Percentiles rank a stretch among this genome's conserved stretches.
Conservation (phyloP, 768 basidiomycete species). For the Saitozyma sp. region DNA sequence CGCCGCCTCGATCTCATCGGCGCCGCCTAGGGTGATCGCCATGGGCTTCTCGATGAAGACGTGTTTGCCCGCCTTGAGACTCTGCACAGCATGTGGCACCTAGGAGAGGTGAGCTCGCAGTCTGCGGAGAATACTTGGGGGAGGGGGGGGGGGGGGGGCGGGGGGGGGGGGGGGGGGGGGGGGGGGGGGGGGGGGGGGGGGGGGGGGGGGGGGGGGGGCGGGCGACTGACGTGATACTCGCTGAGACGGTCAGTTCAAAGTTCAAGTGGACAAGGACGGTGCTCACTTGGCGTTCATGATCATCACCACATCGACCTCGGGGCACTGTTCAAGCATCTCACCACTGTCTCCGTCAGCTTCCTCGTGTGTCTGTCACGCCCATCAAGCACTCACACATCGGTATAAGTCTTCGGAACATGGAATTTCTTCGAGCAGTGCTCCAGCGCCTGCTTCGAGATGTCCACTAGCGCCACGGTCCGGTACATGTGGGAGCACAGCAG, state of each 20-base stretch:
- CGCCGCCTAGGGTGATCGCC: constrained; percentile 29
- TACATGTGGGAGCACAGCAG: constrained; percentile 5
- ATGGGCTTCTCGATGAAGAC: constrained; percentile 51
- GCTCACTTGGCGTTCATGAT: constrained; percentile 24
- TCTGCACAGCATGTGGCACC: constrained; percentile 17
- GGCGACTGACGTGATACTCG: constrained; percentile 2
- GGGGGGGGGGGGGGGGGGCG: no score
- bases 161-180: no score
- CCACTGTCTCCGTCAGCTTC: constrained; percentile 1
- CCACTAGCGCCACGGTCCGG: constrained; percentile 4
- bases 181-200: no score
- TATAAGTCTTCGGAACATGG: constrained; percentile 4
- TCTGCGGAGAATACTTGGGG: no score
- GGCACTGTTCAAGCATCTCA: constrained; percentile 12
- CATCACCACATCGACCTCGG: constrained; percentile 20
- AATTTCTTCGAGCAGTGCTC: constrained; percentile 2
- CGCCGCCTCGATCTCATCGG: constrained; percentile 30
- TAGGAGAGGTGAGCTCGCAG: no score
- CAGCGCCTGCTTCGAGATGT: constrained; percentile 1
- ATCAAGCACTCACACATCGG: background rate
- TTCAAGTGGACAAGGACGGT: no score
- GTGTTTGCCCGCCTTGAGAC: constrained; percentile 29
- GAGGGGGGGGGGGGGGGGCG: no score
- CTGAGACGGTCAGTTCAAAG: background rate
- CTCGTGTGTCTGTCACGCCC: no score